A percentile compares a stretch with the other conserved stretches of the same genome.
Conservation (phyloP, 2,329 filamentous ascomycete genomes). For the Bipolaris zeicola region DNA sequence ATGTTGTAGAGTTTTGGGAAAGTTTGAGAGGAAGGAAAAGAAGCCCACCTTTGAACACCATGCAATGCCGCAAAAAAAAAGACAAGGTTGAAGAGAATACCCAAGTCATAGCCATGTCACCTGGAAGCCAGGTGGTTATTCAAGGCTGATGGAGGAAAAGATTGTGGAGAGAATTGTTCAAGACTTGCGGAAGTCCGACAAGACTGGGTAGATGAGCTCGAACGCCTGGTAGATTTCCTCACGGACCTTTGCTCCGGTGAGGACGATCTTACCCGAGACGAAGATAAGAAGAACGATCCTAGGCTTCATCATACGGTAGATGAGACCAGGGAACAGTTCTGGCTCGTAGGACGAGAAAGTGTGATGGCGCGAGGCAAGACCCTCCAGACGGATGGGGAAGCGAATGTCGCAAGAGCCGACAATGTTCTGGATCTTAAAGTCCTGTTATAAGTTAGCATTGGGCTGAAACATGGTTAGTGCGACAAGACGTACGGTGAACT, state of each 20-base stretch:
- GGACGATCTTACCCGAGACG: conserved; percentile 96
- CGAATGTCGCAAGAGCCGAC: conserved; percentile 99
- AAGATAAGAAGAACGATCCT: conserved; percentile 99
- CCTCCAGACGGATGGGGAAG: conserved; percentile 96
- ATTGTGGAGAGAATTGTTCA: conserved; percentile 41
- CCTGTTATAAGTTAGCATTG: conserved; percentile 48
- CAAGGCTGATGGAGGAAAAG: conserved; percentile 10
- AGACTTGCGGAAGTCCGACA: conserved; percentile 66
- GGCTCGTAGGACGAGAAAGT: conserved; percentile 96
- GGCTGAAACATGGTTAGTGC: conserved; percentile 16
- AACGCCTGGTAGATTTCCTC: conserved; percentile 76
- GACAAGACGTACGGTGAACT: conserved; percentile 71
- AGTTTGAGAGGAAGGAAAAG: conserved; percentile 22
- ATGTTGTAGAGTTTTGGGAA: conserved; percentile 38
- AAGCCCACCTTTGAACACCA: conserved; percentile 40
- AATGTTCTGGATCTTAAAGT: conserved; percentile 98
- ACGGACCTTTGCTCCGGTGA: conserved; percentile 95
- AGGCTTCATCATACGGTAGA: conserved; percentile 99
- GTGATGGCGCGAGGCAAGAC: conserved; percentile 94
- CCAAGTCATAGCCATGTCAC: conserved; percentile 15
- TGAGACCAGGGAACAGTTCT: conserved; percentile 97
- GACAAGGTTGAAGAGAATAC: conserved; percentile 25
- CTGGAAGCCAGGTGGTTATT: conserved; percentile 4
- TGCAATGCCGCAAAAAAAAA: conserved; percentile 48
- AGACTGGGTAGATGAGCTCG: conserved; percentile 41